These are phyloP conservation scores for Fusarium torulosum DNA, from an alignment of 2,329 filamentous ascomycete genomes.

Conservation along the genomic window DNA sequence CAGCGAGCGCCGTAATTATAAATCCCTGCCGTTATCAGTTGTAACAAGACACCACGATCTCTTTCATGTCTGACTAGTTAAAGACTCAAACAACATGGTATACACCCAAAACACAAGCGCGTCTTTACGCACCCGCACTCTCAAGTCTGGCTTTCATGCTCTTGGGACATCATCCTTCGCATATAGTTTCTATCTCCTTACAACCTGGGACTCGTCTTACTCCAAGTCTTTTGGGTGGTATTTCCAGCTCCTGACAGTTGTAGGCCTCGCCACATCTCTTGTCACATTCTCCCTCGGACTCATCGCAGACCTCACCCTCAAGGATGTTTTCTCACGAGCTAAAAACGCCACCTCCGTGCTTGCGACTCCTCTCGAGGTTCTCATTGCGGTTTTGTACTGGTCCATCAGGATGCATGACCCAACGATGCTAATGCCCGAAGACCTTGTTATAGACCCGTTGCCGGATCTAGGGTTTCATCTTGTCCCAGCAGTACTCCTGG, in stretches of 20 bases:
- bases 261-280: constrained; percentile 2
- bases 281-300: background rate
- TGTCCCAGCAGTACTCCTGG: background rate
- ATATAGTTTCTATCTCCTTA: constrained; percentile 18
- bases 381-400: constrained; percentile 15
- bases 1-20: background rate
- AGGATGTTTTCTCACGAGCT: background rate
- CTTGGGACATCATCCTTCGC: background rate
- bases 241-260: constrained; percentile 11
- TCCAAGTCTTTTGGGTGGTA: constrained; percentile 22
- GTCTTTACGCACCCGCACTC: accelerated
- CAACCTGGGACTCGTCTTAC: constrained; percentile 12
- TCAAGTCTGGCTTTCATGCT: background rate
- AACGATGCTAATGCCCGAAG: constrained; percentile 14
- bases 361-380: constrained; percentile 16
- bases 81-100: background rate
- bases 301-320: background rate
- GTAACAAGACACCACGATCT: too few relatives aligned
- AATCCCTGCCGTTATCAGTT: background rate
- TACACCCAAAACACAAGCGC: background rate
- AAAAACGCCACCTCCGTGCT: background rate
- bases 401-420: constrained; percentile 17
- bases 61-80: background rate
- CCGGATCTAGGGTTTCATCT: constrained; percentile 21
- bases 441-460: constrained; percentile 11